Conservation (phyloP, 1,284 basidiomycete species). For the Papiliotrema terrestris region DNA sequence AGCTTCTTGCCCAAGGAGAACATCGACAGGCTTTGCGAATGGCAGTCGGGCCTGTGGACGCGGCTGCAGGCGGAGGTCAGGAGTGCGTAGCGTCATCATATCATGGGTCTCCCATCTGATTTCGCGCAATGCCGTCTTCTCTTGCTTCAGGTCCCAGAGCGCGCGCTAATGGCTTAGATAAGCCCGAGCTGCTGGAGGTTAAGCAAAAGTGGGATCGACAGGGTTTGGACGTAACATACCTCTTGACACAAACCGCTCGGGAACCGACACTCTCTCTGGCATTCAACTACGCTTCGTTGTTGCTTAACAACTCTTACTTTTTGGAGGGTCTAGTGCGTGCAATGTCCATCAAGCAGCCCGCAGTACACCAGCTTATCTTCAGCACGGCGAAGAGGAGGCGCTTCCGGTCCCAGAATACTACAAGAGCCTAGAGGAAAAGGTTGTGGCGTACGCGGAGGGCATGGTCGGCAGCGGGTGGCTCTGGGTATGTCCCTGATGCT, state of each 20-base stretch:
- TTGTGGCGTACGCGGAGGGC: constrained; percentile 45
- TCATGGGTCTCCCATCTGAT: neutral
- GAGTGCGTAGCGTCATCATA: constrained; percentile 30
- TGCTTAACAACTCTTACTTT: constrained; percentile 96
- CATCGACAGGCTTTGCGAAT: constrained; percentile 38
- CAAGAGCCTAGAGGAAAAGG: constrained; percentile 34
- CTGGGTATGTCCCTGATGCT: constrained; percentile 77
- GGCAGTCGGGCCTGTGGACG: constrained; percentile 45
- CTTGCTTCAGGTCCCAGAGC: neutral
- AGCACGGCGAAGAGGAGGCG: constrained; percentile 25
- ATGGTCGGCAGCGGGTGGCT: constrained; percentile 60
- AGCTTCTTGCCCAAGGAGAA: constrained; percentile 35
- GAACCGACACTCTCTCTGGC: constrained; percentile 64
- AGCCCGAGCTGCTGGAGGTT: constrained; percentile 36
- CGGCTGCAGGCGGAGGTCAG: constrained; percentile 42
- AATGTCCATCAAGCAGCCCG: no score
- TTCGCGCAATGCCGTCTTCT: neutral
- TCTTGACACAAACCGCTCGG: constrained; percentile 67
- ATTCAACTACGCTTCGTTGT: constrained; percentile 89
- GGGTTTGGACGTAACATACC: constrained; percentile 40
- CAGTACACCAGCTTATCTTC: neutral
- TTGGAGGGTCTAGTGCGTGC: constrained; percentile 72
- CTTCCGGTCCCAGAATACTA: constrained; percentile 25
- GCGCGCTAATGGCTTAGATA: constrained; percentile 21
- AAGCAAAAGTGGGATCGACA: constrained; percentile 43